Percentiles rank a stretch among this genome's conserved stretches.
Conservation (phyloP, 352 stramenopile species). For the Globisporangium canariense region DNA sequence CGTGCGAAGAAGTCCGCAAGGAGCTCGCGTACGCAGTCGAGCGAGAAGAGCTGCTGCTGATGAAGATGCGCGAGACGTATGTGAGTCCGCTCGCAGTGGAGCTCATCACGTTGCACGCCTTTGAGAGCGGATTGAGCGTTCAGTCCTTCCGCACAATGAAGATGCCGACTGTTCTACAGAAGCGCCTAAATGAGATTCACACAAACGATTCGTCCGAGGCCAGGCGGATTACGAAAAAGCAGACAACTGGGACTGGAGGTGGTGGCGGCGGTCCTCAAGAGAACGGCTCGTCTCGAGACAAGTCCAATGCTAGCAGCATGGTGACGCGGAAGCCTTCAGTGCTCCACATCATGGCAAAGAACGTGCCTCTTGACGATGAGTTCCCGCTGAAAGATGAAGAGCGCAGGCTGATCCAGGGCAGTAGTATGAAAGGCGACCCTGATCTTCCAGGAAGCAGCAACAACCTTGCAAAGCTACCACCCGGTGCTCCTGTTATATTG, state of each 20-base stretch:
- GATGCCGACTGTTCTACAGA: conserved; percentile 60
- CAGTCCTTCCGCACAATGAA: conserved; percentile 83
- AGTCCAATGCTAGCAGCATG: not conserved
- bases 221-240: conserved; percentile 20
- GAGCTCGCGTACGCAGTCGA: conserved; percentile 83
- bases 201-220: conserved; percentile 20
- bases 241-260: not conserved
- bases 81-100: conserved; percentile 72
- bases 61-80: conserved; percentile 83
- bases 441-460: not conserved
- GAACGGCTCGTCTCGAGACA: not conserved
- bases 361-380: conserved; percentile 34
- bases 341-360: conserved; percentile 66
- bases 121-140: conserved; percentile 61
- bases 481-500: conserved; percentile 19
- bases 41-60: conserved; percentile 72
- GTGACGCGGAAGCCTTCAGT: conserved; percentile 36
- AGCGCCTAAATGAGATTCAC: conserved; percentile 71
- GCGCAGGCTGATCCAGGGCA: conserved; percentile 32
- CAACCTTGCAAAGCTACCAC: conserved; percentile 10
- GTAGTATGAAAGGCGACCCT: not conserved
- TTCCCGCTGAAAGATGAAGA: conserved; percentile 69
- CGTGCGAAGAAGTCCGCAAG: conserved; percentile 86
- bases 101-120: conserved; percentile 65
- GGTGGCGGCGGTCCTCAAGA: not conserved